Conservation (phyloP, 1,139 yeast genomes). For the Hansenula lynferdii region DNA sequence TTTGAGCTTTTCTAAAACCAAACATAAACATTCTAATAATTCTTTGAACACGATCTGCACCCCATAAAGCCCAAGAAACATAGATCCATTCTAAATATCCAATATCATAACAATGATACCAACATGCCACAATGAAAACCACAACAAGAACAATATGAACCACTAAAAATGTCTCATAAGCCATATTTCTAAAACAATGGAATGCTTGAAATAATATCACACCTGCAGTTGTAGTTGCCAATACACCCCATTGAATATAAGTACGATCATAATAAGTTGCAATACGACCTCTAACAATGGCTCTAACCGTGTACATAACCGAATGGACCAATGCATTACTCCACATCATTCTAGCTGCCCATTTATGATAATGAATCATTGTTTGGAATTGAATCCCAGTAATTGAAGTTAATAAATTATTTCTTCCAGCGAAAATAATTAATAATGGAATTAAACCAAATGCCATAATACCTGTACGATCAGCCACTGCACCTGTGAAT, state of each 20-base stretch:
- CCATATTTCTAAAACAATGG: conserved; percentile 46
- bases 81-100: conserved; percentile 43
- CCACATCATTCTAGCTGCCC: conserved; percentile 48
- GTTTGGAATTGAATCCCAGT: conserved; percentile 66
- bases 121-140: conserved; percentile 51
- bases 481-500: neutral
- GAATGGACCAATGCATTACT: conserved; percentile 41
- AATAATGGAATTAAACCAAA: conserved; percentile 42
- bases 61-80: conserved; percentile 62
- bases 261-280: conserved; percentile 12
- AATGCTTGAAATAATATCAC: conserved; percentile 43
- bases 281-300: conserved; percentile 16
- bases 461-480: conserved; percentile 14
- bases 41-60: conserved; percentile 51
- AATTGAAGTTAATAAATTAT: conserved; percentile 56
- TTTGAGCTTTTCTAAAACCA: conserved; percentile 45
- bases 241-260: conserved; percentile 41
- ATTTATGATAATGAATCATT: conserved; percentile 60
- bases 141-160: conserved; percentile 56
- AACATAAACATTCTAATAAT: conserved; percentile 41
- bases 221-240: conserved; percentile 36
- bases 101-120: conserved; percentile 47
- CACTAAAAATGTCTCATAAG: conserved; percentile 61
- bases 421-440: conserved; percentile 57
- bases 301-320: conserved; percentile 40